Evolutionary conservation across 306 rosid species (phyloP).

Genomic region (Quercus dentata): DNA sequence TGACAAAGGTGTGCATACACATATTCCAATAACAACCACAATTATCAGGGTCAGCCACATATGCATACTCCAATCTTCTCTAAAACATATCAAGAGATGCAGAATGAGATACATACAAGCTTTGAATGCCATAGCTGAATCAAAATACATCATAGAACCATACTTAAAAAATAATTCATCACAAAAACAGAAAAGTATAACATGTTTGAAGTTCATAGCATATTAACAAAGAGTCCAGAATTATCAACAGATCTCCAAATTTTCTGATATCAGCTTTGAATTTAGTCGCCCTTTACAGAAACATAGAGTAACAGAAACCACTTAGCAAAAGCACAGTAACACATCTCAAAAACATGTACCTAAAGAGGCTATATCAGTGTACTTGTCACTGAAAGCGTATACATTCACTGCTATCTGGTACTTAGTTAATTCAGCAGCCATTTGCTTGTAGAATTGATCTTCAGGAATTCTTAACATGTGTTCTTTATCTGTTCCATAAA

Average conservation of each 20-base stretch:
- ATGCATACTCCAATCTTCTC: not conserved
- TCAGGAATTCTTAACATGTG: constrained; percentile 79
- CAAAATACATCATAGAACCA: constrained; percentile 16
- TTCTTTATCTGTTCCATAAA: constrained; percentile 95
- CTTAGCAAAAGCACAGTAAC: not conserved
- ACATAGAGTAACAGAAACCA: constrained; percentile 7
- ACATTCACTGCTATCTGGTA: constrained; percentile 82
- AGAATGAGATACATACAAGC: not conserved
- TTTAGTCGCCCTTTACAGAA: constrained; percentile 8
- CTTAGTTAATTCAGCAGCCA: constrained; percentile 99
- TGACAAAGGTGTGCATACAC: not conserved
- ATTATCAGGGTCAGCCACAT: not conserved
- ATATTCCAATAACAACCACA: not conserved
- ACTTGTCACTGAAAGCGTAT: constrained; percentile 94
- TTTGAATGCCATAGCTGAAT: not conserved
- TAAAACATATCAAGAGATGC: constrained; percentile 3
- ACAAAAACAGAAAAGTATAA: not conserved
- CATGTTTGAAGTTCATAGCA: not conserved
- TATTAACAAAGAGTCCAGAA: constrained; percentile 16
- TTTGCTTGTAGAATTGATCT: constrained; percentile 98
- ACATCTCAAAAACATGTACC: constrained; percentile 44
- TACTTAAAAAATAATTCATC: not conserved
- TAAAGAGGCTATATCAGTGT: constrained; percentile 94
- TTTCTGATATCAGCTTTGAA: not conserved
- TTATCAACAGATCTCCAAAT: constrained; percentile 12